Base-by-base conservation (phyloP, 768 basidiomycete genomes). In the Piloderma croceum region DNA sequence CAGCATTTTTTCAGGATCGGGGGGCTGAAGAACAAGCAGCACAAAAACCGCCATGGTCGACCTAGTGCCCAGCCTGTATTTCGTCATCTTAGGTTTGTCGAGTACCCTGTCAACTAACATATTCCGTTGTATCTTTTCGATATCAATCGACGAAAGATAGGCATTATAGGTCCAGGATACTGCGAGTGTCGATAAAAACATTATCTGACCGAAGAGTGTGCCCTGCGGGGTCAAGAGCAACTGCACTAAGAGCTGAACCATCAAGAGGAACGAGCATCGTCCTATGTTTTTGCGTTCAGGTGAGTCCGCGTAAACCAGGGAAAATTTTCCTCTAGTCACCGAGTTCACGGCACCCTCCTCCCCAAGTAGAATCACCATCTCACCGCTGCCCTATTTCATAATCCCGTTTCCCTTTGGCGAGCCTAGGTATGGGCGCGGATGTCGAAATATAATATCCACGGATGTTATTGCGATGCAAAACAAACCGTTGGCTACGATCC, bases 161-260 rank as follows among this genome's bases (percentile, higher is more conserved):
- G 47, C 49, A n/a, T 59, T 58, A 39, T 63, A 56, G 15, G 31
- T 18, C 63, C 60, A 65, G 10, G 60, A 62, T 4, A 47, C 51
- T n/a, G 38, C 42, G 31, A 63, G 47, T 4, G 57, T 54, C 34
- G 42, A 4, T 19, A 64, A 31, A 37, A 63, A 62, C 56, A 63
- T 54, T 42, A 56, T 43, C 43, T 62, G 59, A 18, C 62, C 58
- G 24, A 64, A 60, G 3, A 62, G 36, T 4, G 48, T 45, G n/a
- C 53, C 56, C 23, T 60, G 58, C 1, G 61, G 61, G 18, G 61
- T 61, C 24, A 65, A 50, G 33, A 65, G 49, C 3, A 64, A 48
- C 43, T 66, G 63, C 19, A 53, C 36, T 17, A 65, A 6, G 50
- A 63, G 61, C 20, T 66, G 64, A 29, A 48, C 17, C 15, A 58